These are phyloP conservation scores for Fonsecaea multimorphosa DNA, from an alignment of 2,329 filamentous ascomycete species.

Conservation along the genomic window DNA sequence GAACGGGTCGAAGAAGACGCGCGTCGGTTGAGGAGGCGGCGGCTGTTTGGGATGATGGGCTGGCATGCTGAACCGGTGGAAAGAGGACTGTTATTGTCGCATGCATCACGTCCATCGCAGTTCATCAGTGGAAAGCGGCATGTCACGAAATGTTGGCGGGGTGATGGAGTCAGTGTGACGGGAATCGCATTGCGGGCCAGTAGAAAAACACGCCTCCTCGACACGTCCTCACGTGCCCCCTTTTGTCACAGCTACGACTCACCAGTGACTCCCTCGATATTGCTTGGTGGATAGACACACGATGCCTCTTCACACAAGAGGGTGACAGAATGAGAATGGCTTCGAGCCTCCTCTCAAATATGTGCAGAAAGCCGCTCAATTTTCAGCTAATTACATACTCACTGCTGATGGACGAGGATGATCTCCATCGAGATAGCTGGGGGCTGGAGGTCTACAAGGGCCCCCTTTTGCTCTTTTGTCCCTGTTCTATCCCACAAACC, in stretches of 20 bases:
- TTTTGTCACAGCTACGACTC: neutral
- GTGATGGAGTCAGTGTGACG: neutral
- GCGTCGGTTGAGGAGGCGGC: conserved; percentile 35
- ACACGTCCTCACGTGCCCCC: neutral
- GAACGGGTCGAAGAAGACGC: conserved; percentile 49
- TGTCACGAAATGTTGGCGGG: neutral
- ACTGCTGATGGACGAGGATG: neutral
- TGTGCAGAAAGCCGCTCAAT: neutral
- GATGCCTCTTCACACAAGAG: too few relatives aligned
- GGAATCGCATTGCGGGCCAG: neutral
- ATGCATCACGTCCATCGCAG: neutral
- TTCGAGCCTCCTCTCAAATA: neutral
- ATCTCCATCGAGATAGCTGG: too few relatives aligned
- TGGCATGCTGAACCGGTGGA: conserved; percentile 23
- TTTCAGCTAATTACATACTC: neutral
- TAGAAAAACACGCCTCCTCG: neutral
- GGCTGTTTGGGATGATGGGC: conserved; percentile 28
- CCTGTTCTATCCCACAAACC: neutral
- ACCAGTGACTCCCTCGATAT: too few relatives aligned
- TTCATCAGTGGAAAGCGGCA: neutral
- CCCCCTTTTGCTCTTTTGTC: too few relatives aligned
- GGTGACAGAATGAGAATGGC: too few relatives aligned
- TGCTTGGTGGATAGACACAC: too few relatives aligned
- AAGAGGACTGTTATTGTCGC: neutral
- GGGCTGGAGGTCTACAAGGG: too few relatives aligned